These are phyloP conservation scores for Fremontodendron californicum DNA, from an alignment of 345 rosid species.

Conservation along the genomic window DNA sequence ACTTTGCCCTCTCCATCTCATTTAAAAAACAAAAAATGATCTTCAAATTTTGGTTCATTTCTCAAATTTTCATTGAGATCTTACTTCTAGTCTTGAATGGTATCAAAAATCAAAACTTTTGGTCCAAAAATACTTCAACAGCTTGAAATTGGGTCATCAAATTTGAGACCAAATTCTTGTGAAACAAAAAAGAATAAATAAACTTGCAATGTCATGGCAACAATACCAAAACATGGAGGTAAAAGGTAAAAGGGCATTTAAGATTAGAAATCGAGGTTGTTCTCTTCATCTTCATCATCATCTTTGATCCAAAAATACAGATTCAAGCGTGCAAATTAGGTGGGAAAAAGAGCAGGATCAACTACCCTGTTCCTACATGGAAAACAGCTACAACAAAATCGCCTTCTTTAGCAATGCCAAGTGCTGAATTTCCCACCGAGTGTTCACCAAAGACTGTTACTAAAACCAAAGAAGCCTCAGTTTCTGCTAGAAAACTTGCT, in stretches of 20 bases:
- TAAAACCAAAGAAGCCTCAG: conserved; percentile 32
- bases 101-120: neutral
- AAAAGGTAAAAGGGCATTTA: conserved; percentile 40
- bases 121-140: neutral
- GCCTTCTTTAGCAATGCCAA: conserved; percentile 33
- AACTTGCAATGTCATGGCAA: conserved; percentile 35
- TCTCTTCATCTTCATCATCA: conserved; percentile 89
- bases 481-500: conserved; percentile 86
- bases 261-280: conserved; percentile 85
- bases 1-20: neutral
- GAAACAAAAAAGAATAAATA: too few relatives aligned
- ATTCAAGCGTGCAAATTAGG: conserved; percentile 73
- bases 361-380: conserved; percentile 69
- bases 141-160: neutral
- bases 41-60: too few relatives aligned
- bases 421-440: conserved; percentile 27
- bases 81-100: neutral
- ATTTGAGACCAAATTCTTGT: too few relatives aligned
- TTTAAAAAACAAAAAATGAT: neutral
- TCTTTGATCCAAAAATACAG: conserved; percentile 61
- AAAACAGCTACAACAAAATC: conserved; percentile 43
- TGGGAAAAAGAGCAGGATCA: conserved; percentile 57
- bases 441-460: neutral
- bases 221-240: conserved; percentile 27
- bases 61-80: neutral